These are phyloP conservation scores for Peronospora farinosa DNA, from an alignment of 352 stramenopile species.

Conservation along the genomic window DNA sequence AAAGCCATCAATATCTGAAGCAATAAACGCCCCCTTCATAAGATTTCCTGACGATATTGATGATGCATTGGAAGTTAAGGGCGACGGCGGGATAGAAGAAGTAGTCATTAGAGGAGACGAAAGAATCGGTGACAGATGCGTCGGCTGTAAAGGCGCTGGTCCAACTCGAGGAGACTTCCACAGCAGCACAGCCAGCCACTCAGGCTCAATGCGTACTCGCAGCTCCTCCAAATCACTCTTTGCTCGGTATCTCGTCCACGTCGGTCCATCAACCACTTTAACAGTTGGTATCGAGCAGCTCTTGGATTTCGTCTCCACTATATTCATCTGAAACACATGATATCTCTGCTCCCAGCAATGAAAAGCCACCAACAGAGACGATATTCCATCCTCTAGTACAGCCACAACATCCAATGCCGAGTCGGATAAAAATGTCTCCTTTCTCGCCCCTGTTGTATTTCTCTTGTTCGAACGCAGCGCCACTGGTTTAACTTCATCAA, in stretches of 20 bases:
- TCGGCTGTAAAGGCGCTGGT: conserved; percentile 7
- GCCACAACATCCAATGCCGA: conserved; percentile 47
- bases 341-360: conserved; percentile 45
- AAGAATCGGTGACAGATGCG: conserved; percentile 24
- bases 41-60: conserved; percentile 1
- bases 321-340: conserved; percentile 39
- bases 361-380: conserved; percentile 41
- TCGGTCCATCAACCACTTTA: conserved; percentile 34
- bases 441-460: neutral
- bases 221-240: conserved; percentile 29
- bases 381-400: conserved; percentile 21
- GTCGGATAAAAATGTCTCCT: conserved; percentile 39
- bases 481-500: conserved; percentile 74
- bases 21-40: conserved; percentile 35
- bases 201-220: conserved; percentile 35
- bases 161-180: conserved; percentile 32
- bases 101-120: conserved; percentile 2
- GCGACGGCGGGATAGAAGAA: conserved; percentile 18
- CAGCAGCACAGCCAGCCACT: conserved; percentile 29
- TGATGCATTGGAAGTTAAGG: conserved; percentile 1
- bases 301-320: conserved; percentile 1
- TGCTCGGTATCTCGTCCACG: conserved; percentile 33
- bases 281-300: conserved; percentile 16
- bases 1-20: conserved; percentile 20
- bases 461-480: conserved; percentile 14